Evolutionary conservation across 2,329 filamentous ascomycete genomes (phyloP), one percentile per base, ranked within the genome.

Genomic region (Trematosphaeria pertusa): DNA sequence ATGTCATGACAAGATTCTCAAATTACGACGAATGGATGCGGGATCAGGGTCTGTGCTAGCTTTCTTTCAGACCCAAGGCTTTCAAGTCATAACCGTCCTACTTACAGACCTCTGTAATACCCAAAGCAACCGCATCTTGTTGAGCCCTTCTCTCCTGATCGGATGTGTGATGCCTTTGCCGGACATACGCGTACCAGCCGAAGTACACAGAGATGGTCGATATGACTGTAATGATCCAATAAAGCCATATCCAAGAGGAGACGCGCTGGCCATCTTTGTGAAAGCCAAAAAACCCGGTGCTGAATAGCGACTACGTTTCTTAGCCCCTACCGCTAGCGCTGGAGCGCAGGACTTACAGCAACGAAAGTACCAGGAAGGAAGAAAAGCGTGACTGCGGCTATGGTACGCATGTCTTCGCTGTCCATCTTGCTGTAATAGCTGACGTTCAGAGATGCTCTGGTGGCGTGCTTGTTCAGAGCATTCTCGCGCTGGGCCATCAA

Each of bases 401-500:
- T 47, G 9, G 44, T 47, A 14, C 44, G 28, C 37, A 47, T 37
- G 19, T 32, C 26, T 4, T 43, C 33, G 20, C 37, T 42, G 24
- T 47, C 44, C 36, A 38, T 26, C 15, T 17, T 24, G 8, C 12
- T 26, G 14, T 26, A 38, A n/a, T 3, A 6, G 10, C 22, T 38
- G 34, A 37, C 14, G 15, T 37, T 22, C 6, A 37, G 34, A 37
- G 34, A 37, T 7, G 34, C 34, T 7, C 20, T 28, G 9, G 41
- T 12, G 9, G 32, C 20, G n/a, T 32, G 21, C 34, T 46, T 37
- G 26, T 42, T 48, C 3, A 42, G 24, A 6, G 31, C 37, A 19
- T 43, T 48, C 22, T 48, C 44, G 15, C 44, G 44, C 17, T 48
- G 44, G 19, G 37, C 38, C 44, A 48, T 42, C 37, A 48, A 17